Evolutionary conservation across 2,329 filamentous ascomycete species (phyloP), one percentile per base, ranked within the genome.

Genomic region (Ilyonectria robusta): DNA sequence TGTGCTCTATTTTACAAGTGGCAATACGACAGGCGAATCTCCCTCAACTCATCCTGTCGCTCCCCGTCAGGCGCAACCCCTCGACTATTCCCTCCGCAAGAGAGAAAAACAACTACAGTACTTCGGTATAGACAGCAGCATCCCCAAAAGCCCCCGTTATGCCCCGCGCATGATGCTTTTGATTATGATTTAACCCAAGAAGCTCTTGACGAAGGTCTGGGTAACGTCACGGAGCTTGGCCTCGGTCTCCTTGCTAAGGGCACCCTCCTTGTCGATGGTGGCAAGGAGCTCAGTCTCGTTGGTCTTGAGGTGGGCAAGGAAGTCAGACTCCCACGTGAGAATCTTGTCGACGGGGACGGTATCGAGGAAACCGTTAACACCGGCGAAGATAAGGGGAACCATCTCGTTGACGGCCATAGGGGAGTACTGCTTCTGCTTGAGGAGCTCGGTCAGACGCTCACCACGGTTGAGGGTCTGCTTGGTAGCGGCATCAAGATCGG

Each of bases 351-450:
- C 96, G 72, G 96, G 96, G 75, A 99, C 89, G 78, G 73, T 81
- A 88, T 99, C 96, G 76, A 99, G 92, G 86, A 89, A 87, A 88
- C 96, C 96, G 87, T 98, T 98, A 87, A 99, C 94, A 97, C 96
- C 96, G 76, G 96, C 95, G 86, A 90, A 99, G 90, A 99, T 98
- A 77, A 99, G 92, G 77, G 96, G 96, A 88, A 99, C 96, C 95
- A 98, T 98, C 89, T 99, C 95, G 89, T 97, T 96, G 82, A 98
- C 95, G 77, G 94, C 93, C 95, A 98, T 98, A 79, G 96, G 96
- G 53, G 90, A 92, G 91, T 98, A 99, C 88, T 99, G 96, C 91
- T 97, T 98, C 91, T 99, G 96, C 93, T 98, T 98, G 81, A 98
- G 93, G 76, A 98, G 93, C 91, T 98, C 95, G 78, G 95, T 98